phyloP scores from a whole-genome alignment of 176 grass and related monocot genomes.

The Hordeum vulgare region MorexV3_pseudomolecules_assembly NC_058522.1:567321309-567321808 shows the following conservation, averaged over 20 bases:
- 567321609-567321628: not conserved
- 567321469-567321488: too few relatives aligned
- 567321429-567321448: not conserved
- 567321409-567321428: not conserved
- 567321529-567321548: too few relatives aligned
- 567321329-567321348: not conserved
- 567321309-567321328: not conserved
- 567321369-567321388: not conserved
- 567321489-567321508: too few relatives aligned
- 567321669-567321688: conserved; percentile 30
- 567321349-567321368: not conserved
- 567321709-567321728: conserved; percentile 19
- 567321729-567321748: not conserved
- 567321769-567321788: not conserved
- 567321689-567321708: not conserved
- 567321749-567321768: not conserved
- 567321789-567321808: not conserved
- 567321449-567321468: too few relatives aligned
- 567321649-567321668: not conserved
- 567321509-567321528: too few relatives aligned
- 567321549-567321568: too few relatives aligned
- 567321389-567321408: not conserved
- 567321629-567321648: not conserved
- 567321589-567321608: not conserved
- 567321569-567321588: too few relatives aligned